These are phyloP conservation scores for Cornus kousa DNA, from an alignment of 148 eudicot genomes.

Conservation along the genomic window DNA sequence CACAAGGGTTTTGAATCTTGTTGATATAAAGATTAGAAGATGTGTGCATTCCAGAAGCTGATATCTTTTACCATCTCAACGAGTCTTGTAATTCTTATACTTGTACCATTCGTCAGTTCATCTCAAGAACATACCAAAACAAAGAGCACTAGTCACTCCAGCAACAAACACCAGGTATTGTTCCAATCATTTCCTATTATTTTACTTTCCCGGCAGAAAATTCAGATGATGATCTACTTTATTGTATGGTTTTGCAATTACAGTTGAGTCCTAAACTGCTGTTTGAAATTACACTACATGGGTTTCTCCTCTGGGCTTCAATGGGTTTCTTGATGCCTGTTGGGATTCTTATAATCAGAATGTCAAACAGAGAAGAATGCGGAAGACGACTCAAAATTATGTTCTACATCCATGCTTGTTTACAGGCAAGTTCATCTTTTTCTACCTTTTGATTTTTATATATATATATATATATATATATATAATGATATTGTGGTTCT, in stretches of 20 bases:
- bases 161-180: slow-evolving; percentile 13
- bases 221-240: background rate
- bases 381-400: slow-evolving; percentile 45
- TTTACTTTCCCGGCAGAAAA: background rate
- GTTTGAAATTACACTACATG: slow-evolving; percentile 64
- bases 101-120: slow-evolving; percentile 23
- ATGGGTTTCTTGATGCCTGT: slow-evolving; percentile 77
- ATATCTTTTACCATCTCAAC: slow-evolving; percentile 4
- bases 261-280: slow-evolving; percentile 36
- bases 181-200: too few relatives aligned
- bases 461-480: too few relatives aligned
- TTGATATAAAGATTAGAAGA: slow-evolving; percentile 6
- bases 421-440: slow-evolving; percentile 49
- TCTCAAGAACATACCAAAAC: slow-evolving; percentile 12
- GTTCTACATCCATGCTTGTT: slow-evolving; percentile 60
- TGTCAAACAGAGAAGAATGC: slow-evolving; percentile 47
- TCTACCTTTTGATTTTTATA: too few relatives aligned
- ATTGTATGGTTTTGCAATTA: background rate
- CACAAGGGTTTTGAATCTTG: background rate
- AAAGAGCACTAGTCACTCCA: background rate
- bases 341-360: slow-evolving; percentile 63
- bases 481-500: background rate
- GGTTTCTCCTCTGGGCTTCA: slow-evolving; percentile 80
- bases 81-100: slow-evolving; percentile 9
- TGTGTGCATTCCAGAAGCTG: slow-evolving; percentile 8